Percentiles rank a stretch among this genome's conserved stretches.
phyloP scores from a whole-genome alignment of 306 rosid genomes.

The Trifolium fragiferum region DNA sequence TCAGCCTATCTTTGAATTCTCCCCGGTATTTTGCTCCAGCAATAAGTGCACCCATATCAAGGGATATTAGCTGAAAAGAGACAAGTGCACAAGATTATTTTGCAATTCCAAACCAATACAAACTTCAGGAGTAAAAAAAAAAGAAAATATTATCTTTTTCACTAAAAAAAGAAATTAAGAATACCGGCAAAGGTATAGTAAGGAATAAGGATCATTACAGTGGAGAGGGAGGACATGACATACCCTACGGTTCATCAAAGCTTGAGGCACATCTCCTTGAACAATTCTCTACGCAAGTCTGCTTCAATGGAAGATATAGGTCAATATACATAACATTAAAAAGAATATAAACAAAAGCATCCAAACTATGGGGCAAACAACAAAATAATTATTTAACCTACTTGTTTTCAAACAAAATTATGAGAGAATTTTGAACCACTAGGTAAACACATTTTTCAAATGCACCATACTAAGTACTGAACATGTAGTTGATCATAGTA shows the following conservation, averaged over 20 bases:
- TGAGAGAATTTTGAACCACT: slow-evolving; percentile 11
- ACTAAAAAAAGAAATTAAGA: slow-evolving; percentile 10
- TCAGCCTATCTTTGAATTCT: slow-evolving; percentile 97
- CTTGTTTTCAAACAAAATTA: background rate
- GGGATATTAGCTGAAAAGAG: slow-evolving; percentile 82
- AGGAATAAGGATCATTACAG: background rate
- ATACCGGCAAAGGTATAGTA: background rate
- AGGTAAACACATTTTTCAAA: background rate
- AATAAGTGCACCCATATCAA: slow-evolving; percentile 97
- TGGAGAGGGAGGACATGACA: slow-evolving; percentile 22
- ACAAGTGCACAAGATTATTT: slow-evolving; percentile 32
- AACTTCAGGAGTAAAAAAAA: slow-evolving; percentile 21
- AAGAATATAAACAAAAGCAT: slow-evolving; percentile 16
- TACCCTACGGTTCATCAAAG: slow-evolving; percentile 93
- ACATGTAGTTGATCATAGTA: too few relatives aligned
- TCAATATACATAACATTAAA: slow-evolving; percentile 3
- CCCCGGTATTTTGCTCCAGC: slow-evolving; percentile 99
- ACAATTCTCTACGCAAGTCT: slow-evolving; percentile 98
- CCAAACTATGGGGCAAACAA: slow-evolving; percentile 20
- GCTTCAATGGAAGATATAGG: slow-evolving; percentile 45
- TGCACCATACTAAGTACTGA: background rate
- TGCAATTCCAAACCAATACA: slow-evolving; percentile 22
- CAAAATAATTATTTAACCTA: slow-evolving; percentile 23
- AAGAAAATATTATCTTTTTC: background rate
- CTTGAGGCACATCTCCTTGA: slow-evolving; percentile 97